These are phyloP conservation scores for Gloeostereum incarnatum DNA, from an alignment of 768 basidiomycete genomes.

Conservation along the genomic window DNA sequence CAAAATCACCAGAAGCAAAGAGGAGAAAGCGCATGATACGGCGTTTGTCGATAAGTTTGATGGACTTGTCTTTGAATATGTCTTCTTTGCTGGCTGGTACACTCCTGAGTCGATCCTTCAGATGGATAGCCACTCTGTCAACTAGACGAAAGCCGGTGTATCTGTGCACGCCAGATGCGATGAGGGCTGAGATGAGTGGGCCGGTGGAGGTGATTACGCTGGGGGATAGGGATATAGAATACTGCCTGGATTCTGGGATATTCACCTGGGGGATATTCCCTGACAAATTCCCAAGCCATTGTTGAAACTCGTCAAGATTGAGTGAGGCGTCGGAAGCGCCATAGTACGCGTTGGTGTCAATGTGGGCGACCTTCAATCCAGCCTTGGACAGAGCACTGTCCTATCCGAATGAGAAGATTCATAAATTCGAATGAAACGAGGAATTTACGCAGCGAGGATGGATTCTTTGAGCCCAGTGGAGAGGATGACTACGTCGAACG, in stretches of 20 bases:
- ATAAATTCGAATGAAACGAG: constrained; percentile 1
- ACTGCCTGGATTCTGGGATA: constrained; percentile 59
- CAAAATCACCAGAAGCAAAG: constrained; percentile 73
- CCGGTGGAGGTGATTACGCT: constrained; percentile 75
- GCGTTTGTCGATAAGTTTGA: constrained; percentile 78
- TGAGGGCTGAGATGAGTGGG: constrained; percentile 66
- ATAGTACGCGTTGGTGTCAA: constrained; percentile 81
- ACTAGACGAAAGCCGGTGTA: constrained; percentile 90
- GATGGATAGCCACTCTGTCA: constrained; percentile 57
- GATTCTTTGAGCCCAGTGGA: constrained; percentile 83
- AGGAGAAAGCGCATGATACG: constrained; percentile 87
- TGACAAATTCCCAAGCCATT: constrained; percentile 55
- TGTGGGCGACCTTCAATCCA: constrained; percentile 80
- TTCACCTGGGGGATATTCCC: constrained; percentile 28
- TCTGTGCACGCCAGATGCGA: constrained; percentile 76
- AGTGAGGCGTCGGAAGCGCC: constrained; percentile 78
- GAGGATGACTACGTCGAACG: constrained; percentile 60
- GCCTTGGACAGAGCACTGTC: constrained; percentile 81
- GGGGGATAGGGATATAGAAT: constrained; percentile 81
- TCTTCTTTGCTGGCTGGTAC: constrained; percentile 92
- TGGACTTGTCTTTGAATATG: constrained; percentile 76
- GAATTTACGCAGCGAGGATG: constrained; percentile 78
- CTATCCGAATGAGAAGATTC: constrained; percentile 8
- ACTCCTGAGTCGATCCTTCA: constrained; percentile 34
- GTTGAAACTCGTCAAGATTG: constrained; percentile 67